Evolutionary conservation across 2,329 filamentous ascomycete species (phyloP).

Genomic region (Coccinonectria pachysandricola): DNA sequence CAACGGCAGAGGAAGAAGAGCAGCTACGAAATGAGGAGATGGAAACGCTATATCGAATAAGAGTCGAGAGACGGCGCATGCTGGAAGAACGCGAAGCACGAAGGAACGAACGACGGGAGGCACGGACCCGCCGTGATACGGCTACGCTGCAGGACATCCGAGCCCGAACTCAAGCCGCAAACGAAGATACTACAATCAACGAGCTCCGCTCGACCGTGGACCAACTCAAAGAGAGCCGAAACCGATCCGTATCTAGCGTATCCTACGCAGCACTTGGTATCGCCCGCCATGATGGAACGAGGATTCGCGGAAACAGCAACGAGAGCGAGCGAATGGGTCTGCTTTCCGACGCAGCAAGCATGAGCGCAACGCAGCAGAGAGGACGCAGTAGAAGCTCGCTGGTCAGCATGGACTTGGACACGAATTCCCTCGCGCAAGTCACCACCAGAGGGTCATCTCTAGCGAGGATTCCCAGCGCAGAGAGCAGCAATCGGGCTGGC

Average conservation of each 20-base stretch:
- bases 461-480: constrained; percentile 22
- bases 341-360: constrained; percentile 60
- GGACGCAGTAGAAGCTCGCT: constrained; percentile 38
- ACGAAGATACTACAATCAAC: constrained; percentile 40
- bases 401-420: constrained; percentile 41
- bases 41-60: constrained; percentile 85
- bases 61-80: constrained; percentile 64
- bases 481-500: constrained; percentile 27
- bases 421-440: constrained; percentile 28
- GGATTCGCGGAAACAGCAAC: constrained; percentile 60
- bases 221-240: constrained; percentile 47
- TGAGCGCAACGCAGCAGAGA: constrained; percentile 31
- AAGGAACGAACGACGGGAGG: constrained; percentile 59
- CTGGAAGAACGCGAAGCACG: constrained; percentile 67
- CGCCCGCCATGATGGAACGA: constrained; percentile 65
- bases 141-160: constrained; percentile 58
- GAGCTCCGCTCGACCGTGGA: constrained; percentile 47
- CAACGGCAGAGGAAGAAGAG: constrained; percentile 71
- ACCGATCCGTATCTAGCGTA: constrained; percentile 62
- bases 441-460: constrained; percentile 32
- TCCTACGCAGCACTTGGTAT: constrained; percentile 68
- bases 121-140: constrained; percentile 60
- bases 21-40: constrained; percentile 76
- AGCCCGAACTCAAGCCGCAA: constrained; percentile 39
- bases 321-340: constrained; percentile 65